A percentile compares a stretch with the other conserved stretches of the same genome.
Conservation (phyloP, 208 protist species). For the Leishmania turanica region DNA sequence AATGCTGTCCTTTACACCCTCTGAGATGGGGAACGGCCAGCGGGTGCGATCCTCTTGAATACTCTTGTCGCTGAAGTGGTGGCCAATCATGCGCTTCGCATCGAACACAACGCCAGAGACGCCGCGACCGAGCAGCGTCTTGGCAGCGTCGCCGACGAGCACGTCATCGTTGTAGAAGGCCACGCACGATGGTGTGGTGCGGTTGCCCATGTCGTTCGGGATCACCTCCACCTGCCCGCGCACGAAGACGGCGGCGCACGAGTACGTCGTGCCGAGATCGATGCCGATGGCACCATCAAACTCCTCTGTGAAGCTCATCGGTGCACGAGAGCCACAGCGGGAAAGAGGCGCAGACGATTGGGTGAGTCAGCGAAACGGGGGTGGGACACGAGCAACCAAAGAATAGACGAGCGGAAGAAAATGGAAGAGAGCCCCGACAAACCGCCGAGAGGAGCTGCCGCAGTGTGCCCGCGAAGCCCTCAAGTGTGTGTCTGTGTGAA, state of each 20-base stretch:
- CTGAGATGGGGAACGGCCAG: constrained; percentile 95
- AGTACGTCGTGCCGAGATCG: constrained; percentile 97
- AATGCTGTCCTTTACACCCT: constrained; percentile 58
- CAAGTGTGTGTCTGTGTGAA: not conserved
- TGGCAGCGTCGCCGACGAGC: constrained; percentile 97
- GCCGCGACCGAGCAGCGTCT: constrained; percentile 91
- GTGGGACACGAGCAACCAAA: not conserved
- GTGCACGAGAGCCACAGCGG: not conserved
- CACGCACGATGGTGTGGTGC: constrained; percentile 99
- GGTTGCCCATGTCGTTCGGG: constrained; percentile 99
- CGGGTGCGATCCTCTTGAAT: constrained; percentile 92
- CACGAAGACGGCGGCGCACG: constrained; percentile 94
- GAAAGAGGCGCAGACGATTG: not conserved
- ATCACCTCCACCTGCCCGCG: constrained; percentile 95
- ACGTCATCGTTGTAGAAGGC: constrained; percentile 97
- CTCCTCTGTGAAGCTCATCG: constrained; percentile 29
- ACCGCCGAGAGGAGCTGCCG: not conserved
- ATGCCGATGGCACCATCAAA: constrained; percentile 89
- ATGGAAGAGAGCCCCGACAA: not conserved
- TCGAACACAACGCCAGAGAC: constrained; percentile 95
- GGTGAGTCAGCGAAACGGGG: not conserved
- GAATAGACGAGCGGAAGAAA: not conserved
- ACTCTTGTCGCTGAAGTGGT: constrained; percentile 80
- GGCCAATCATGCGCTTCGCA: constrained; percentile 97
- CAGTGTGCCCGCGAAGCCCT: not conserved